A percentile compares a stretch with the other conserved stretches of the same genome.
Evolutionary conservation across 148 eudicot genomes (phyloP).

Genomic region (Dysphania ambrosioides): DNA sequence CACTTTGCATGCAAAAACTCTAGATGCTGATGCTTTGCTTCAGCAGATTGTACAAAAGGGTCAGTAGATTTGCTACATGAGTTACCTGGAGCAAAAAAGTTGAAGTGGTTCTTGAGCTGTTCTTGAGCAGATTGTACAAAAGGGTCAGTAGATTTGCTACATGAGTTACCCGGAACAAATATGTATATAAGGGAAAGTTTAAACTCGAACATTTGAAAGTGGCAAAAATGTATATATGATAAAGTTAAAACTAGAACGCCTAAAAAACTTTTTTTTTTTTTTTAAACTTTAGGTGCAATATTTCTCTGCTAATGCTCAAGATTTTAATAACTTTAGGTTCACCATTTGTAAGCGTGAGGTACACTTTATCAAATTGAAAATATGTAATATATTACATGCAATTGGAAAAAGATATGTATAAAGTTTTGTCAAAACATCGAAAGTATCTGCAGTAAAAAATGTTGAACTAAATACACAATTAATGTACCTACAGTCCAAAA

Average conservation of each 20-base stretch:
- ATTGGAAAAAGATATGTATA: neutral
- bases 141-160: constrained; percentile 14
- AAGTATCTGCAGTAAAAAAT: neutral
- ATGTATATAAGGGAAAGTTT: too few relatives aligned
- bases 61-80: constrained; percentile 15
- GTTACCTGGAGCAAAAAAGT: constrained; percentile 19
- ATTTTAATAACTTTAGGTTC: neutral
- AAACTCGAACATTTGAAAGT: too few relatives aligned
- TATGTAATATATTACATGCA: neutral
- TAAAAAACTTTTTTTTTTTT: too few relatives aligned
- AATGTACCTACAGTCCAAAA: neutral
- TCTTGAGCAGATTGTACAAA: constrained; percentile 16
- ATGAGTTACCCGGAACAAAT: constrained; percentile 1
- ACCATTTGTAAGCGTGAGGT: neutral
- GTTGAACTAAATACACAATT: neutral
- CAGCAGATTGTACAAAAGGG: constrained; percentile 2
- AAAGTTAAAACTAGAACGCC: neutral
- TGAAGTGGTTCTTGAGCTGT: constrained; percentile 25
- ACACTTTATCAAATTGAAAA: neutral
- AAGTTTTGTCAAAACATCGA: neutral
- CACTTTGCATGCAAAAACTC: constrained; percentile 17
- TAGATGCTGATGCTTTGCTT: constrained; percentile 15
- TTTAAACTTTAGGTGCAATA: neutral
- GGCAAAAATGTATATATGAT: too few relatives aligned
- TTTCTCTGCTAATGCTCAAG: too few relatives aligned